These are phyloP conservation scores for Leptographium lundbergii DNA, from an alignment of 2,329 filamentous ascomycete genomes.

Conservation along the genomic window DNA sequence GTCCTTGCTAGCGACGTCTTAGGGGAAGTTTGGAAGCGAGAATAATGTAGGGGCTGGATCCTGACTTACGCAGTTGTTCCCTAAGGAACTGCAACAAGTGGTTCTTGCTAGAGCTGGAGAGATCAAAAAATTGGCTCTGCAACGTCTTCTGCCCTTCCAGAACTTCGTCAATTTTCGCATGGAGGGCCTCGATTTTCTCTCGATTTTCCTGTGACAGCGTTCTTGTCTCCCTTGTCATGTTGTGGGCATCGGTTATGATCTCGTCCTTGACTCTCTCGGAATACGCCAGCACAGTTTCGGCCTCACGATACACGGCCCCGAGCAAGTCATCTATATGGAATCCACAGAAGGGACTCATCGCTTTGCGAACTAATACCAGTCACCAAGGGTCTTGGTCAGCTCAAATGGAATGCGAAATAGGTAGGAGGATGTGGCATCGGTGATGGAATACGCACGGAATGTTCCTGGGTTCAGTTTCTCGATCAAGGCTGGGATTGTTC, in stretches of 20 bases:
- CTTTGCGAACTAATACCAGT: background rate
- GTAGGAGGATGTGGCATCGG: background rate
- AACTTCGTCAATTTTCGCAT: background rate
- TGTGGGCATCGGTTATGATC: background rate
- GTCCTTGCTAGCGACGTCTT: background rate
- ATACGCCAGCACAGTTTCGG: background rate
- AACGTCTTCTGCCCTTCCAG: background rate
- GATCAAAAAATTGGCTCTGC: background rate
- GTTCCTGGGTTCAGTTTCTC: constrained; percentile 8
- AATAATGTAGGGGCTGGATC: too few species aligned
- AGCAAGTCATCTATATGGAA: constrained; percentile 1
- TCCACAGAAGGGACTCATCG: background rate
- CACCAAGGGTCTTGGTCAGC: background rate
- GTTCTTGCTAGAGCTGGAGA: constrained; percentile 4
- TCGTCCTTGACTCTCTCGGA: background rate
- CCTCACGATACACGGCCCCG: background rate
- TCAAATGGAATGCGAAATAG: too few species aligned
- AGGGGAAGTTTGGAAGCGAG: background rate
- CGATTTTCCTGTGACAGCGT: background rate
- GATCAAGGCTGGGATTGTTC: constrained; percentile 4
- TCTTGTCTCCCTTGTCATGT: background rate
- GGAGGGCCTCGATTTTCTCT: background rate
- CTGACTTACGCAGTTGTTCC: constrained; percentile 5
- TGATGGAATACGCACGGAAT: constrained; percentile 3
- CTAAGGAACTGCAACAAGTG: constrained; percentile 8